phyloP scores from a whole-genome alignment of 2,329 filamentous ascomycete genomes.

The Alternaria hordeiaustralica region DNA sequence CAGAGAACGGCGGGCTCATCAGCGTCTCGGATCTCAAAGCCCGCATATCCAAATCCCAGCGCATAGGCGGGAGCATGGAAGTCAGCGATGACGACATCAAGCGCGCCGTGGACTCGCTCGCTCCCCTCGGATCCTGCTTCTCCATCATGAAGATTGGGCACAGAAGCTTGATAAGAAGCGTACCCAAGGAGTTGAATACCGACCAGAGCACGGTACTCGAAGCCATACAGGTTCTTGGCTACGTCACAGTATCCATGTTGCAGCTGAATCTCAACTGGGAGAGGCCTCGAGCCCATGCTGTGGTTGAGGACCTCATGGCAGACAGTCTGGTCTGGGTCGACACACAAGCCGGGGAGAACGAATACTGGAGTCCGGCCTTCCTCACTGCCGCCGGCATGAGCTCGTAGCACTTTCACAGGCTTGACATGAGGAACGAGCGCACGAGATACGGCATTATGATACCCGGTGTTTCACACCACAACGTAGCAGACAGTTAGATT shows the following conservation, averaged over 20 bases:
- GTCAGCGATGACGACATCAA: constrained; percentile 93
- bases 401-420: background rate
- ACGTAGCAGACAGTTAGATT: background rate
- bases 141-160: constrained; percentile 82
- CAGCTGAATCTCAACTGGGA: constrained; percentile 88
- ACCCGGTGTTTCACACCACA: constrained; percentile 16
- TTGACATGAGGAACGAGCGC: background rate
- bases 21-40: constrained; percentile 81
- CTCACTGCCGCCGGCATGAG: constrained; percentile 53
- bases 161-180: constrained; percentile 85
- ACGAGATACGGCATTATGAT: constrained; percentile 13
- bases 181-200: constrained; percentile 93
- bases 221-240: constrained; percentile 86
- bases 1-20: constrained; percentile 92
- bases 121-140: constrained; percentile 87
- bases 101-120: constrained; percentile 83
- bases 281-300: constrained; percentile 81
- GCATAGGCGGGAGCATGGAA: constrained; percentile 72
- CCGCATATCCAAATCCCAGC: constrained; percentile 71
- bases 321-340: constrained; percentile 96
- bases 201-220: constrained; percentile 94
- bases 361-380: constrained; percentile 90
- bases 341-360: constrained; percentile 80
- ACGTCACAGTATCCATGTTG: constrained; percentile 88
- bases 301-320: constrained; percentile 85